Conservation (phyloP, 176 grass and related monocot genomes). For the Aegilops umbellulata region DNA sequence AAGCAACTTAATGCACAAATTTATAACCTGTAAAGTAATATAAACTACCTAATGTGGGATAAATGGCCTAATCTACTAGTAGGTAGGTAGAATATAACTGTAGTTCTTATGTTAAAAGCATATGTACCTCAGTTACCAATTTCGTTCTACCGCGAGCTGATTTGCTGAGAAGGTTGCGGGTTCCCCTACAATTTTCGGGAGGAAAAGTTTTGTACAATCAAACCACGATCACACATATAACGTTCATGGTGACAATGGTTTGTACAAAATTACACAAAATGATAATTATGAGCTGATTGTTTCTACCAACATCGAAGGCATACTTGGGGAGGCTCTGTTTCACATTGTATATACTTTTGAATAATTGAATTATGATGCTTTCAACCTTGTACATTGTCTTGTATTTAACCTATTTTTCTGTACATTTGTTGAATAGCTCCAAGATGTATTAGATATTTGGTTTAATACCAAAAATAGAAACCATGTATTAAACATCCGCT, state of each 20-base stretch:
- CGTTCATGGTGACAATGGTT: background rate
- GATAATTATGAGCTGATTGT: background rate
- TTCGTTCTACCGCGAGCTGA: background rate
- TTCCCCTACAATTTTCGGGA: background rate
- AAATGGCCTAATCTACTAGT: background rate
- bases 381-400: background rate
- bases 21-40: background rate
- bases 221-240: background rate
- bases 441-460: background rate
- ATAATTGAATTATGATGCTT: background rate
- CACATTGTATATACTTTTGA: background rate
- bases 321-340: background rate
- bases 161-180: background rate
- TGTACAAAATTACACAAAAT: background rate
- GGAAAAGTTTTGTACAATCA: background rate
- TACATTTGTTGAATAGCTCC: background rate
- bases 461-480: background rate
- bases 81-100: background rate
- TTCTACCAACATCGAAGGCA: background rate
- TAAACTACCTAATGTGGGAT: background rate
- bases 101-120: background rate
- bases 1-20: background rate
- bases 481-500: background rate
- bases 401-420: background rate
- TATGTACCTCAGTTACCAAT: background rate